Conservation (phyloP, 768 basidiomycete species). For the Suillus tomentosus region DNA sequence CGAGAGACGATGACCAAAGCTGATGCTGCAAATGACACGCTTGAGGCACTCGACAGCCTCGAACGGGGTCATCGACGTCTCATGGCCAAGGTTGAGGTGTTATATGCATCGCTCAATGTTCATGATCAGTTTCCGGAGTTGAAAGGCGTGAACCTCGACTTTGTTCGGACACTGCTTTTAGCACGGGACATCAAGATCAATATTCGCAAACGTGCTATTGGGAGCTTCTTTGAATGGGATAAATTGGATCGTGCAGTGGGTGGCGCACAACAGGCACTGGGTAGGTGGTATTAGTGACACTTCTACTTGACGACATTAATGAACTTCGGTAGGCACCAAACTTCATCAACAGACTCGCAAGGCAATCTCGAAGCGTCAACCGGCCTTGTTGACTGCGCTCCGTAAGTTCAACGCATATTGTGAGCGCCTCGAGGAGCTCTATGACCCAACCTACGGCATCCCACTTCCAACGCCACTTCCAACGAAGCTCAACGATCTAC, state of each 20-base stretch:
- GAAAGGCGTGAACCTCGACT: constrained; percentile 19
- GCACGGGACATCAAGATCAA: constrained; percentile 14
- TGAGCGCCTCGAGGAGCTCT: neutral
- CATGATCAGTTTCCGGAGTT: constrained; percentile 35
- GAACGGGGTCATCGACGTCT: constrained; percentile 19
- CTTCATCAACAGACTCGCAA: too few relatives aligned
- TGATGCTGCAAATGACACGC: constrained; percentile 6
- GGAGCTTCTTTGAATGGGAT: constrained; percentile 39
- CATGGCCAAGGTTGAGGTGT: constrained; percentile 27
- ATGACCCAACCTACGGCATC: constrained; percentile 24
- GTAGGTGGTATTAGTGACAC: too few relatives aligned
- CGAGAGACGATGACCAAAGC: constrained; percentile 14
- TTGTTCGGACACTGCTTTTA: constrained; percentile 12
- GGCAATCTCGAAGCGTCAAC: neutral
- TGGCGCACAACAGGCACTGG: too few relatives aligned
- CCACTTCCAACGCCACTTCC: constrained; percentile 36
- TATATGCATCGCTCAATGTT: constrained; percentile 39
- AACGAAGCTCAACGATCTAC: constrained; percentile 21
- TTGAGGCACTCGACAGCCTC: constrained; percentile 21
- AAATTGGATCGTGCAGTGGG: constrained; percentile 35
- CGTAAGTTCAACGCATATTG: constrained; percentile 2
- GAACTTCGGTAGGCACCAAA: too few relatives aligned
- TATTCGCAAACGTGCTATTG: constrained; percentile 8
- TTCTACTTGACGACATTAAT: too few relatives aligned
- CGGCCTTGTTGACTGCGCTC: neutral